Base-by-base conservation (phyloP, 176 grass and related monocot genomes). In the Aegilops bicornis region DNA sequence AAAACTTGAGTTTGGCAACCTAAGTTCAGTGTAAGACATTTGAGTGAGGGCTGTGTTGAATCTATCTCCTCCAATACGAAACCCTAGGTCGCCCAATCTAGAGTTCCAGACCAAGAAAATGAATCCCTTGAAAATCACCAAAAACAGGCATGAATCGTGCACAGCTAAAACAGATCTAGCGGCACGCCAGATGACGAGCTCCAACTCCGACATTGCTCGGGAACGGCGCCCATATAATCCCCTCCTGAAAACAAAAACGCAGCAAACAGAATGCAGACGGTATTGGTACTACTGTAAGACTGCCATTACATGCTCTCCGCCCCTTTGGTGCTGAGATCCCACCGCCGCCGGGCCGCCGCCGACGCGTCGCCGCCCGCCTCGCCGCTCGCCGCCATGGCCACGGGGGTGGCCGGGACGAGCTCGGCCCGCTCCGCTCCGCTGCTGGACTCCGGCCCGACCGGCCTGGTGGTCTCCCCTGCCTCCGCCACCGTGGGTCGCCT, bases 311-410 rank as follows among this genome's bases (percentile, higher is more conserved):
- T 80, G 81, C 17, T 87, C 81, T 91, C 89, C 15, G 76, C 7
- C 60, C 47, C 81, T 63, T 87, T 87, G 7, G 73, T 87, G 2
- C 76, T 68, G 81, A 91, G 89, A 91, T 91, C 89, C 89, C 89
- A 91, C 36, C 85, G 85, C 11, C 89, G 81, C 45, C 89, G 25
- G 22, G 85, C 89, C 37, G 68, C 81, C 5, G 89, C 89, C 27
- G 59, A 79, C 68, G 69, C 60, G 86, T 91, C 89, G 7, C 76
- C 85, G 68, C 27, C 85, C 14, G 47, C 69, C 22, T 87, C 89
- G 60, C 85, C 89, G 76, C n/a, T 87, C 15, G 89, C 76, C 60
- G 89, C 85, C 89, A 87, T 91, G 40, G 69, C 40, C 11, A 8
- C n/a, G 22, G 62, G 37, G n/a, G 78, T 23, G 6, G 32, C 14